phyloP scores from a whole-genome alignment of 495 filamentous ascomycete species.

The Tuber magnatum region DNA sequence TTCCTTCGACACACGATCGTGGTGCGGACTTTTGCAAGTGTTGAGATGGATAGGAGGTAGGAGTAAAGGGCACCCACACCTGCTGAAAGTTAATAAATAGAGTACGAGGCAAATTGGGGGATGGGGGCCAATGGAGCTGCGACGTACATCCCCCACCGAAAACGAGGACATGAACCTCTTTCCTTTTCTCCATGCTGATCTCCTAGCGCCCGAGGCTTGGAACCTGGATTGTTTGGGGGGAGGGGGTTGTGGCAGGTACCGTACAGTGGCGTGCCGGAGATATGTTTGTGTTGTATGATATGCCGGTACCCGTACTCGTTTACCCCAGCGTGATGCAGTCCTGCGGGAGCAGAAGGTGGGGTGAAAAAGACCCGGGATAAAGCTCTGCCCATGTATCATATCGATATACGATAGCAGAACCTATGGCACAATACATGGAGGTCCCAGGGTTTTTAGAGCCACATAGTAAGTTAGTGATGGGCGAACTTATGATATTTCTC shows the following conservation, averaged over 20 bases:
- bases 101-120: background rate
- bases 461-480: too few species aligned
- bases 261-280: background rate
- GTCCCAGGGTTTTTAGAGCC: too few species aligned
- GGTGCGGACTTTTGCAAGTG: slow-evolving; percentile 14
- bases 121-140: background rate
- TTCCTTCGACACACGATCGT: slow-evolving; percentile 31
- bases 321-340: background rate
- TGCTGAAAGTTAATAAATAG: background rate
- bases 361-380: background rate
- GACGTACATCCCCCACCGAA: slow-evolving; percentile 25
- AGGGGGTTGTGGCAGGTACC: background rate
- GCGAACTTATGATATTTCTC: background rate
- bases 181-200: slow-evolving; percentile 4
- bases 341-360: background rate
- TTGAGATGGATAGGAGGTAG: slow-evolving; percentile 23
- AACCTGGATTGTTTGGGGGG: background rate
- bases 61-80: slow-evolving; percentile 35
- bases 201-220: background rate
- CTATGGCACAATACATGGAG: background rate
- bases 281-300: background rate
- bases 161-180: slow-evolving; percentile 16
- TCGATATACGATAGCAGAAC: background rate
- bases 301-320: background rate
- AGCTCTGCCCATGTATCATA: background rate